A percentile compares a stretch with the other conserved stretches of the same genome.
Conservation (phyloP, 257 asterid species). For the Scutellaria galericulata region DNA sequence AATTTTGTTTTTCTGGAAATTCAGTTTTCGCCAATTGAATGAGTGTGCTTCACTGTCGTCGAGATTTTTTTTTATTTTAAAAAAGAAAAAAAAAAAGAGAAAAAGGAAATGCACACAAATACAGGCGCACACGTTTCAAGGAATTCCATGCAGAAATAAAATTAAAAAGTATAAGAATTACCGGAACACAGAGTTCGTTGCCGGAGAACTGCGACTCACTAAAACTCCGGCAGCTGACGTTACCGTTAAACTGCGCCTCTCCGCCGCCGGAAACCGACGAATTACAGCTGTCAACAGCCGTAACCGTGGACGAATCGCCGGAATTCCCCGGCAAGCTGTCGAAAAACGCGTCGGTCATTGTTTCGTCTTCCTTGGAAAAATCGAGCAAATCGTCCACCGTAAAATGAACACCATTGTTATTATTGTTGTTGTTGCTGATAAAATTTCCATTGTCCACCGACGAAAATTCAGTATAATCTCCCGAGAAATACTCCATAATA, state of each 20-base stretch:
- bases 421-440: slow-evolving; percentile 33
- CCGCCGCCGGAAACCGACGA: slow-evolving; percentile 79
- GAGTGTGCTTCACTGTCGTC: slow-evolving; percentile 41
- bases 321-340: slow-evolving; percentile 65
- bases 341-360: slow-evolving; percentile 79
- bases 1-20: slow-evolving; percentile 1
- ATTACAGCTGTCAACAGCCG: slow-evolving; percentile 82
- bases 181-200: slow-evolving; percentile 92
- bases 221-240: slow-evolving; percentile 83
- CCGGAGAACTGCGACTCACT: slow-evolving; percentile 70
- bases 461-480: slow-evolving; percentile 49
- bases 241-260: slow-evolving; percentile 63
- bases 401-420: slow-evolving; percentile 48
- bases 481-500: slow-evolving; percentile 51
- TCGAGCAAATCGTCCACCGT: slow-evolving; percentile 83
- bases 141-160: slow-evolving; percentile 42
- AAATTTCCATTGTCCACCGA: slow-evolving; percentile 42
- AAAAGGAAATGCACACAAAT: slow-evolving; percentile 25
- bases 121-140: slow-evolving; percentile 43
- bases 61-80: neutral
- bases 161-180: slow-evolving; percentile 37
- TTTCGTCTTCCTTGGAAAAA: slow-evolving; percentile 87
- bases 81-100: neutral
- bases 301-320: slow-evolving; percentile 70
- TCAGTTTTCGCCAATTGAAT: slow-evolving; percentile 26